These are phyloP conservation scores for Tanacetum coccineum DNA, from an alignment of 129 eudicot species.

Conservation along the genomic window DNA sequence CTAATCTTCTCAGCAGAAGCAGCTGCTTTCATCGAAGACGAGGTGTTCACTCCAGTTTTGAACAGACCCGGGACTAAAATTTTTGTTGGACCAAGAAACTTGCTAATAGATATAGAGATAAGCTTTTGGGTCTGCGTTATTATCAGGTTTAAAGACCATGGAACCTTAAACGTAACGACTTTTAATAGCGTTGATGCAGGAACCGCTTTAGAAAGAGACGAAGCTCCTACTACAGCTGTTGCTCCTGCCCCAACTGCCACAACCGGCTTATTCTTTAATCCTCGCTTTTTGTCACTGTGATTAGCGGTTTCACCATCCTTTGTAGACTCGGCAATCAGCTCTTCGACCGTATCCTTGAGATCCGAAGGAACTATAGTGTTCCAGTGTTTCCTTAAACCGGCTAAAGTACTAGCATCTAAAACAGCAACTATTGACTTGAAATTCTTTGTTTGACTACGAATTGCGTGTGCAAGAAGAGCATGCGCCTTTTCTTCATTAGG, in stretches of 20 bases:
- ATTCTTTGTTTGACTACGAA: constrained; percentile 62
- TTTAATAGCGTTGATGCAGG: constrained; percentile 72
- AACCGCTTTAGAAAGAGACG: constrained; percentile 74
- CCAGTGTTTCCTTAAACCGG: constrained; percentile 88
- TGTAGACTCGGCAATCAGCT: constrained; percentile 45
- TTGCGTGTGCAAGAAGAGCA: constrained; percentile 76
- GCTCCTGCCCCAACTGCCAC: constrained; percentile 98
- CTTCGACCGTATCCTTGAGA: constrained; percentile 46
- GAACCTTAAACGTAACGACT: constrained; percentile 54
- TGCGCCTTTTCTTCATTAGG: constrained; percentile 72
- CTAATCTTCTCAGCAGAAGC: constrained; percentile 84
- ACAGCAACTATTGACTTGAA: constrained; percentile 73
- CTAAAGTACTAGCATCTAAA: constrained; percentile 61
- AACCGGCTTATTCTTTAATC: constrained; percentile 58
- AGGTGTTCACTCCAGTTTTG: constrained; percentile 51
- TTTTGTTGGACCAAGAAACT: constrained; percentile 65
- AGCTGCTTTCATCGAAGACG: constrained; percentile 64
- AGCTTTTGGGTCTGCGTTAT: constrained; percentile 68
- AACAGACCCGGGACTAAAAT: constrained; percentile 45
- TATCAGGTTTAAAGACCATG: constrained; percentile 58
- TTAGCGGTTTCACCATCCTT: constrained; percentile 27
- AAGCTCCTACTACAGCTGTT: constrained; percentile 78
- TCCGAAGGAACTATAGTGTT: constrained; percentile 54
- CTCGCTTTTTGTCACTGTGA: constrained; percentile 40
- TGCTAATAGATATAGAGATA: constrained; percentile 49